Evolutionary conservation across 2,329 filamentous ascomycete genomes (phyloP), one percentile per base, ranked within the genome.

Genomic region (Thelonectria blattea): DNA sequence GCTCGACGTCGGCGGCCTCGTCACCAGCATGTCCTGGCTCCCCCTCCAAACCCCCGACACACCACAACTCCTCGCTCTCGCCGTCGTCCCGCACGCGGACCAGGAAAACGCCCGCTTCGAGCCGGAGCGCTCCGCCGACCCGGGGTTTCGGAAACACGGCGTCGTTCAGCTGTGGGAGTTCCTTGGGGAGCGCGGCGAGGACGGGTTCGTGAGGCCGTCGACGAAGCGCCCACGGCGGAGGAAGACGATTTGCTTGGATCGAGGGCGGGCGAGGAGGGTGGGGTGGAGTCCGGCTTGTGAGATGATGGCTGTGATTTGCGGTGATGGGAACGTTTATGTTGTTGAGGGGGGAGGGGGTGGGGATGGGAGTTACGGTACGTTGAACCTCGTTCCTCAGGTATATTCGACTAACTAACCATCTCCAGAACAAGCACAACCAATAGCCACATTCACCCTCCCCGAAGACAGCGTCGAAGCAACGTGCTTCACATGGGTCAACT

Each of bases 81-180:
- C 82, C 1, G 75, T 84, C 3, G 74, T 81, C 7, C 84, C 85
- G 1, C 79, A 81, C 58, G 72, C 75, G 0, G 83, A 86, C 55
- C 83, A 85, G 42, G 78, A 79, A 3, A 73, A 73, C 48, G 78
- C 78, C 55, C 66, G 74, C 37, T 76, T 77, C 37, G 73, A 78
- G n/a, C 68, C 75, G 11, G 74, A 78, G 48, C 34, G 15, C 12
- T 37, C 74, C 73, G 2, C 60, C 74, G 43, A 76, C 71, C 17
- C 71, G 75, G 74, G 75, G 14, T 79, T 78, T 42, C 72, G 78
- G 46, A 75, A 73, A n/a, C 71, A 78, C 41, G 83, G 83, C 6
- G 74, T 75, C 14, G 73, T 87, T 10, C 84, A 87, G 68, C 69
- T 87, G 20, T 85, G 85, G 81, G 78, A 77, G 52, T 78, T 86